Evolutionary conservation across 352 stramenopile species (phyloP).

Genomic region (Salisapilia sapeloensis): DNA sequence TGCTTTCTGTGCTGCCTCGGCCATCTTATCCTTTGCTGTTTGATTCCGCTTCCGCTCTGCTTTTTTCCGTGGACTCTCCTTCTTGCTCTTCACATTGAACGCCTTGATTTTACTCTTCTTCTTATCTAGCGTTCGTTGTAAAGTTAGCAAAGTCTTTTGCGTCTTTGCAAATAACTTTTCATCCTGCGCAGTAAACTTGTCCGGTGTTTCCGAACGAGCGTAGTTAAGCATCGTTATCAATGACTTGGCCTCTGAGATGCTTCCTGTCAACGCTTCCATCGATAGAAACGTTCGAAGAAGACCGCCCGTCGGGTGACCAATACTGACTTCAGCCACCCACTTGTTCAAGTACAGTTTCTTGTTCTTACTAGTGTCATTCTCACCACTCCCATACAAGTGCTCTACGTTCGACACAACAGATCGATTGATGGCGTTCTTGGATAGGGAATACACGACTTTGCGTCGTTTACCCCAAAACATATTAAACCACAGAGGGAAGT

Average conservation of each 20-base stretch:
- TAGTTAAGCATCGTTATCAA: slow-evolving; percentile 1
- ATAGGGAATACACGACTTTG: slow-evolving; percentile 1
- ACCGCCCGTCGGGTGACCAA: slow-evolving; percentile 10
- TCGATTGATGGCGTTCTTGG: not conserved
- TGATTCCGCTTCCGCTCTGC: not conserved
- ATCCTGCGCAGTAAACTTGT: not conserved
- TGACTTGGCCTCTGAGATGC: slow-evolving; percentile 4
- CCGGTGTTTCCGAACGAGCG: not conserved
- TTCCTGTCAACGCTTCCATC: slow-evolving; percentile 4
- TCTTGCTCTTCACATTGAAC: slow-evolving; percentile 1
- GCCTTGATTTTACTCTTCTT: slow-evolving; percentile 4
- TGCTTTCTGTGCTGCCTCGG: not conserved
- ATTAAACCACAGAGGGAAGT: slow-evolving; percentile 7
- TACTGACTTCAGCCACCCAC: slow-evolving; percentile 19
- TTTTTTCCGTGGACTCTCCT: not conserved
- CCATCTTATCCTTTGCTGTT: not conserved
- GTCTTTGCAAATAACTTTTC: slow-evolving; percentile 1
- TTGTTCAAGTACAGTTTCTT: slow-evolving; percentile 8
- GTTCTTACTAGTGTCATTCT: not conserved
- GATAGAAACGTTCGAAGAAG: slow-evolving; percentile 11
- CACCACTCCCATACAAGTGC: slow-evolving; percentile 5
- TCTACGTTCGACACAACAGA: slow-evolving; percentile 4
- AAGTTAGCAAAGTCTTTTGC: not conserved
- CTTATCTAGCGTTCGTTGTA: slow-evolving; percentile 2
- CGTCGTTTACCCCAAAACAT: slow-evolving; percentile 5